Evolutionary conservation across 345 rosid species (phyloP).

Genomic region (Rhizophora apiculata): DNA sequence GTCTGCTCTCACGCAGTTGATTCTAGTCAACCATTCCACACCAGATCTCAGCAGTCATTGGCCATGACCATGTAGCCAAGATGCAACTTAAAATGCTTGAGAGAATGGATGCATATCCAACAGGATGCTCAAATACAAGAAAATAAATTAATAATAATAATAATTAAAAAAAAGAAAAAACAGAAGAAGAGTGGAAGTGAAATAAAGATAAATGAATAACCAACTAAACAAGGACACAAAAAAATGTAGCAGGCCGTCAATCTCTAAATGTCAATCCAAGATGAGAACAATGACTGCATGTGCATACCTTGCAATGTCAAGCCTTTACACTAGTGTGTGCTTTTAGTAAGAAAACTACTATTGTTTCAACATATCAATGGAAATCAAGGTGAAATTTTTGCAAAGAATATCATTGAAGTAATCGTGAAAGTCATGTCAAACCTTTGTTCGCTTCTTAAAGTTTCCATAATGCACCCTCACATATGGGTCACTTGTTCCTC

Average conservation of each 20-base stretch:
- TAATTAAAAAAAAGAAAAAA: background rate
- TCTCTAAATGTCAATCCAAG: background rate
- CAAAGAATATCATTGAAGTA: background rate
- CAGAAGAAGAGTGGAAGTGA: background rate
- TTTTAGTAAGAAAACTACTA: too few species aligned
- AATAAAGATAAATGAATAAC: background rate
- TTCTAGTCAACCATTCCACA: background rate
- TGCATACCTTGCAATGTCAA: too few species aligned
- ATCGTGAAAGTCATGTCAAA: conserved; percentile 16
- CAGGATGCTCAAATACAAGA: background rate
- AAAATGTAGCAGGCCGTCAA: background rate
- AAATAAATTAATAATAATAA: too few species aligned
- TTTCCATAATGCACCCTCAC: conserved; percentile 88
- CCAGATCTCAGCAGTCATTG: background rate
- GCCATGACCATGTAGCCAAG: background rate
- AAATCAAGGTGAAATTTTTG: background rate
- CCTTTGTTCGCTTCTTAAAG: conserved; percentile 85
- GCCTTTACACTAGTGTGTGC: too few species aligned
- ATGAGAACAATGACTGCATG: background rate
- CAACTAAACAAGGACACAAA: background rate
- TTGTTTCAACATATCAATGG: too few species aligned
- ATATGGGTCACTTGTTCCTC: conserved; percentile 98
- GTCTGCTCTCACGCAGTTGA: background rate
- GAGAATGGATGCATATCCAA: background rate
- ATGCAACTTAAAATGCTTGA: background rate